These are phyloP conservation scores for Parietaria judaica DNA, from an alignment of 306 rosid species.

Conservation along the genomic window DNA sequence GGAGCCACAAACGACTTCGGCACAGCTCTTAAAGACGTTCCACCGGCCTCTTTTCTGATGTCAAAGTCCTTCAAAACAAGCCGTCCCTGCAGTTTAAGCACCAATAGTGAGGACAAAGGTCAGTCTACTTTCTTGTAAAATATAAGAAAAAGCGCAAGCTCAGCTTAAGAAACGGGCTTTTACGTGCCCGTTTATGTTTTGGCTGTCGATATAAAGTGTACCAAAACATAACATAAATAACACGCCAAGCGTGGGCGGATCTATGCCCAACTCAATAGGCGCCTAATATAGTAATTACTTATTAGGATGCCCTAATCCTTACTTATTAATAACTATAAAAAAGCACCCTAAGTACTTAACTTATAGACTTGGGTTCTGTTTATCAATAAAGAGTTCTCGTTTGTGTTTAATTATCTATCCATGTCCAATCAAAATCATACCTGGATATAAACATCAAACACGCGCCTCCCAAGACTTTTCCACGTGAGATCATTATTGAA, in stretches of 20 bases:
- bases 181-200: too few species aligned
- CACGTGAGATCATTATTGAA: constrained; percentile 28
- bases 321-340: too few species aligned
- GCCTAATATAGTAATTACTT: too few species aligned
- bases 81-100: constrained; percentile 35
- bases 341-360: too few species aligned
- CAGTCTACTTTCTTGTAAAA: neutral
- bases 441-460: constrained; percentile 73
- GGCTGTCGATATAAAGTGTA: too few species aligned
- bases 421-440: constrained; percentile 25
- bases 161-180: neutral
- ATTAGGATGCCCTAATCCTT: too few species aligned
- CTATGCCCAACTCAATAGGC: neutral
- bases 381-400: too few species aligned
- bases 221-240: too few species aligned
- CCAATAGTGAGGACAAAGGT: neutral
- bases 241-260: too few species aligned
- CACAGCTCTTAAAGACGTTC: constrained; percentile 31
- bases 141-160: neutral
- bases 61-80: constrained; percentile 53
- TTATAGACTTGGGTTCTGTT: too few species aligned
- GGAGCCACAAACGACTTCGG: constrained; percentile 21
- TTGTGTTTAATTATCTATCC: too few species aligned
- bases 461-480: constrained; percentile 59
- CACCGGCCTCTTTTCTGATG: constrained; percentile 57